A percentile compares a stretch with the other conserved stretches of the same genome.
These are phyloP conservation scores for Geotrichum bryndzae DNA, from an alignment of 1,139 yeast species.

Conservation along the genomic window DNA sequence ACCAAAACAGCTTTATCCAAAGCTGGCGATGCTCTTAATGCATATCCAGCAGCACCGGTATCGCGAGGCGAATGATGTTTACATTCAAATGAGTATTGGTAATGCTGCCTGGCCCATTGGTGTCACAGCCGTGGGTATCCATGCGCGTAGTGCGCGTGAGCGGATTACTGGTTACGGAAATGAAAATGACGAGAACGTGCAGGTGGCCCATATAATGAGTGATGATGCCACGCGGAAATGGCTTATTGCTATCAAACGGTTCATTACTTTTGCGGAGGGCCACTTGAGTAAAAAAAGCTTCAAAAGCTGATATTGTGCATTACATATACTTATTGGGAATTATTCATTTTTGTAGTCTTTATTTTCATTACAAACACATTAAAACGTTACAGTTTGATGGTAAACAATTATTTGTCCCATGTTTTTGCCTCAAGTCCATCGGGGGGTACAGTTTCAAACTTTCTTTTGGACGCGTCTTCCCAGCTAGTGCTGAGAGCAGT, in stretches of 20 bases:
- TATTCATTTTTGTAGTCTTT: neutral
- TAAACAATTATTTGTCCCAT: constrained; percentile 26
- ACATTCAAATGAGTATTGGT: constrained; percentile 74
- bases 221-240: constrained; percentile 71
- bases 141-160: constrained; percentile 58
- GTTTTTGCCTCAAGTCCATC: constrained; percentile 44
- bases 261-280: constrained; percentile 53
- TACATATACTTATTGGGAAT: neutral
- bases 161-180: constrained; percentile 36
- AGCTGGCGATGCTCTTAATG: constrained; percentile 55
- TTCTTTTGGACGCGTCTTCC: constrained; percentile 72
- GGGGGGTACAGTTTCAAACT: constrained; percentile 71
- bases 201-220: constrained; percentile 66
- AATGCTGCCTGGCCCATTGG: constrained; percentile 95
- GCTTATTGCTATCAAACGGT: constrained; percentile 68
- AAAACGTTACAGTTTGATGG: neutral
- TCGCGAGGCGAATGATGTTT: constrained; percentile 58
- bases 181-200: constrained; percentile 20
- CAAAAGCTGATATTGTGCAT: neutral
- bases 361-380: neutral
- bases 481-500: constrained; percentile 91
- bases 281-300: constrained; percentile 17
- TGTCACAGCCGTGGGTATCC: constrained; percentile 72
- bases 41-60: constrained; percentile 53
- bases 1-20: constrained; percentile 43